Percentiles rank a stretch among this genome's conserved stretches.
phyloP scores from a whole-genome alignment of 495 filamentous ascomycete genomes.

The Delitschia confertaspora region DNA sequence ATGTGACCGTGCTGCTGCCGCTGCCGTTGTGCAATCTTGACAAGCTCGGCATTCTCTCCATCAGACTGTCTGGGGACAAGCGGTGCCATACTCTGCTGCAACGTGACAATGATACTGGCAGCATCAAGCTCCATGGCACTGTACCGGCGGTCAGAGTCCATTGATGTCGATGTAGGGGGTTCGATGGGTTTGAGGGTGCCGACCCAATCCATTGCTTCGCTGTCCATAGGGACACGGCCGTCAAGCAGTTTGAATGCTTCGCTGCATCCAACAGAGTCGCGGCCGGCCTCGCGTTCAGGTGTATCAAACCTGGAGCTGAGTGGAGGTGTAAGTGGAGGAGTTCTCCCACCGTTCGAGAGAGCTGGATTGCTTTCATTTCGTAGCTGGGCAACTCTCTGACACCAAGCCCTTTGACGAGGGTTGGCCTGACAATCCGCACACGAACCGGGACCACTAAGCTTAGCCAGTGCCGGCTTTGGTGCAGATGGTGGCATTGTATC shows the following conservation, averaged over 20 bases:
- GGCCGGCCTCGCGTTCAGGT: not conserved
- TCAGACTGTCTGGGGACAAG: constrained; percentile 14
- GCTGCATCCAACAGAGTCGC: constrained; percentile 18
- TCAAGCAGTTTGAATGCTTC: constrained; percentile 24
- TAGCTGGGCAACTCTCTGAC: constrained; percentile 13
- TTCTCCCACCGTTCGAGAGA: constrained; percentile 1
- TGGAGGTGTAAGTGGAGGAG: not conserved
- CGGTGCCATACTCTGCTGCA: constrained; percentile 16
- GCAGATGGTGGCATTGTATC: not conserved
- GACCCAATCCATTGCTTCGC: constrained; percentile 18
- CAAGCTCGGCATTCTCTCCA: constrained; percentile 8
- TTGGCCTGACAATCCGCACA: constrained; percentile 20
- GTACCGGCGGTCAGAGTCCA: constrained; percentile 3
- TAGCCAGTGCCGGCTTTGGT: not conserved
- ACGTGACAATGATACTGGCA: constrained; percentile 22
- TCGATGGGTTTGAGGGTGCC: constrained; percentile 15
- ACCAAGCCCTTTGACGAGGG: constrained; percentile 25
- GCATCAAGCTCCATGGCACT: constrained; percentile 26
- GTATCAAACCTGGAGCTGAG: not conserved
- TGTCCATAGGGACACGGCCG: constrained; percentile 17
- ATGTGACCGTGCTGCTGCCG: too few relatives aligned
- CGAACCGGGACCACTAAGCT: constrained; percentile 12
- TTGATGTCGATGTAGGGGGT: not conserved
- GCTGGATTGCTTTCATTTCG: not conserved
- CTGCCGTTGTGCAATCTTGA: constrained; percentile 14